Evolutionary conservation across 768 basidiomycete species (phyloP).

Genomic region (Terana coerulea): DNA sequence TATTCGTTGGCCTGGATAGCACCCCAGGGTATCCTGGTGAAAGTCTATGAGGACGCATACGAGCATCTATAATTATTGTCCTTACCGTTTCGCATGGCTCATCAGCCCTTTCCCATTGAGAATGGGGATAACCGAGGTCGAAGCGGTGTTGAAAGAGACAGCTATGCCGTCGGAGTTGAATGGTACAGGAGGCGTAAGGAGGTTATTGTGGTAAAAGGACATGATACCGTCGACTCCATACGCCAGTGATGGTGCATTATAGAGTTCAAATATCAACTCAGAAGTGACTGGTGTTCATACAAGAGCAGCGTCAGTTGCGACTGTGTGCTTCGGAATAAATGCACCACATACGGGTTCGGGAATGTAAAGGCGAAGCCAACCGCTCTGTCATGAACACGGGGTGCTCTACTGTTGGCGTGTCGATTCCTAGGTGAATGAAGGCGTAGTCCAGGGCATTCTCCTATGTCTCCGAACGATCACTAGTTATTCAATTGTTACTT

Average conservation of each 20-base stretch:
- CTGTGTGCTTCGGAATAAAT: neutral
- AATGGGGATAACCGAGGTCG: slow-evolving; percentile 88
- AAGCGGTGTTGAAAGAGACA: slow-evolving; percentile 88
- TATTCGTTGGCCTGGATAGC: slow-evolving; percentile 87
- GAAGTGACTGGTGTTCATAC: slow-evolving; percentile 65
- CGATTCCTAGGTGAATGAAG: slow-evolving; percentile 83
- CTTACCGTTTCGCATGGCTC: slow-evolving; percentile 82
- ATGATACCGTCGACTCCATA: slow-evolving; percentile 90
- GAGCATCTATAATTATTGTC: neutral
- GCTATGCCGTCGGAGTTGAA: slow-evolving; percentile 74
- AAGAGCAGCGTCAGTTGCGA: neutral
- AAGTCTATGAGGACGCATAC: neutral
- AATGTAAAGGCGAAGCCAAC: slow-evolving; percentile 83
- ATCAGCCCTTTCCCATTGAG: slow-evolving; percentile 78
- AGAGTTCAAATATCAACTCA: slow-evolving; percentile 94
- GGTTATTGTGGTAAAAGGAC: slow-evolving; percentile 85
- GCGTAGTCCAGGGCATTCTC: slow-evolving; percentile 94
- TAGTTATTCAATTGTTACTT: slow-evolving; percentile 11
- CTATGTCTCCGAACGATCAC: slow-evolving; percentile 40
- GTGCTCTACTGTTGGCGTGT: slow-evolving; percentile 71
- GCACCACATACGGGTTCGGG: slow-evolving; percentile 65
- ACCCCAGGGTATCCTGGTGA: slow-evolving; percentile 87
- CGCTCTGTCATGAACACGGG: slow-evolving; percentile 94
- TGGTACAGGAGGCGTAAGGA: slow-evolving; percentile 30
- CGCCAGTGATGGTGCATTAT: slow-evolving; percentile 78